Evolutionary conservation across 768 basidiomycete species (phyloP).

Genomic region (Serendipita sp.): DNA sequence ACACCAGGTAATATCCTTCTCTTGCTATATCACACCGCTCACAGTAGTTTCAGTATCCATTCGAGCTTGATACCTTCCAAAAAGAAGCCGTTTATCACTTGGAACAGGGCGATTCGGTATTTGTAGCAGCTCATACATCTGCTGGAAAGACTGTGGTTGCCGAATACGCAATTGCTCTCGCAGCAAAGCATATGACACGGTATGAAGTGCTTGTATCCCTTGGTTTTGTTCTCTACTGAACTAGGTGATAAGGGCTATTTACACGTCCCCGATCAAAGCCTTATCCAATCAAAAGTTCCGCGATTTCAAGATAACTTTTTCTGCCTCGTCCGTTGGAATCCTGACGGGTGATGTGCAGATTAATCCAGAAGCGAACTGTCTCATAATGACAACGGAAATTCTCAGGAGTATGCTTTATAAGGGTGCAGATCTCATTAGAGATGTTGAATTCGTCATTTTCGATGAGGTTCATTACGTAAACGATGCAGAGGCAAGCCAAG

Average conservation of each 20-base stretch:
- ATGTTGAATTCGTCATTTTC: slow-evolving; percentile 98
- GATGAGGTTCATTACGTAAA: slow-evolving; percentile 99
- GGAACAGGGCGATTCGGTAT: slow-evolving; percentile 93
- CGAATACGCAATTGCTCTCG: slow-evolving; percentile 94
- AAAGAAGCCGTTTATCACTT: slow-evolving; percentile 97
- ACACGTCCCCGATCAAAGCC: slow-evolving; percentile 97
- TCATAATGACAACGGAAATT: slow-evolving; percentile 98
- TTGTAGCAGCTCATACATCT: slow-evolving; percentile 99
- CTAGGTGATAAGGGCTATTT: slow-evolving; percentile 60
- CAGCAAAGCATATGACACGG: slow-evolving; percentile 99
- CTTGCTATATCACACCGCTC: neutral
- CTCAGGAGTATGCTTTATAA: slow-evolving; percentile 97
- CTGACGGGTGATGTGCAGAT: slow-evolving; percentile 92
- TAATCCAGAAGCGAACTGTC: slow-evolving; percentile 90
- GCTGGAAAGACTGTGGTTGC: slow-evolving; percentile 99
- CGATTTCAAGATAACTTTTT: slow-evolving; percentile 95
- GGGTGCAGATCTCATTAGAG: slow-evolving; percentile 93
- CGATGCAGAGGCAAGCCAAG: slow-evolving; percentile 72
- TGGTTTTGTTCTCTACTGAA: neutral
- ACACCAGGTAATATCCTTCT: slow-evolving; percentile 43
- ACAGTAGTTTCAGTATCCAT: slow-evolving; percentile 62
- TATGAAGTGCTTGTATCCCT: slow-evolving; percentile 19
- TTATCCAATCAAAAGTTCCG: slow-evolving; percentile 98
- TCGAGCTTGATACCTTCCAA: slow-evolving; percentile 95
- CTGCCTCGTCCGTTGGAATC: slow-evolving; percentile 81